A percentile compares a stretch with the other conserved stretches of the same genome.
Conservation (phyloP, 257 asterid species). For the Capsicum pubescens region DNA sequence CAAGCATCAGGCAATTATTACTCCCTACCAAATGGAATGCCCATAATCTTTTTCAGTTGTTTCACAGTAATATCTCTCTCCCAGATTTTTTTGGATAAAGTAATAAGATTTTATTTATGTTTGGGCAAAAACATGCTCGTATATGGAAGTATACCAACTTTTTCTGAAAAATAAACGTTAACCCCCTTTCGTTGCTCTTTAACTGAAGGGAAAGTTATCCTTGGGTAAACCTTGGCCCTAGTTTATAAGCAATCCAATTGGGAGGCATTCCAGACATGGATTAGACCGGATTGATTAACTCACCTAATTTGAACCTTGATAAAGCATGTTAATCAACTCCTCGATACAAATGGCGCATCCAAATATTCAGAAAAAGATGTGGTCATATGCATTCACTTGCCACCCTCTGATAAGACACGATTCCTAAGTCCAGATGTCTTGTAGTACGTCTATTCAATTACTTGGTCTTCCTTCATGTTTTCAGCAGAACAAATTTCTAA, state of each 20-base stretch:
- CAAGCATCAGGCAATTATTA: not conserved
- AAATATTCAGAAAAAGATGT: conserved; percentile 5
- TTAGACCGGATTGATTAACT: not conserved
- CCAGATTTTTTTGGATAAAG: not conserved
- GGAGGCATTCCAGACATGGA: conserved; percentile 20
- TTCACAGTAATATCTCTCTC: not conserved
- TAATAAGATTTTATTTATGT: not conserved
- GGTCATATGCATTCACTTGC: not conserved
- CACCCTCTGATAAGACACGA: not conserved
- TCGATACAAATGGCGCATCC: not conserved
- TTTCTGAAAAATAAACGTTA: conserved; percentile 9
- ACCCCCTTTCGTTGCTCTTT: not conserved
- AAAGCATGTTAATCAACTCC: not conserved
- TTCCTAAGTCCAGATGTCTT: conserved; percentile 12
- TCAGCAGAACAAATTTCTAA: conserved; percentile 11
- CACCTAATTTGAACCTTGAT: conserved; percentile 11
- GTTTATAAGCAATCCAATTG: not conserved
- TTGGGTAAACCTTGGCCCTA: not conserved
- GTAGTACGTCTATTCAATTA: conserved; percentile 1
- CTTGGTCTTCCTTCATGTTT: not conserved
- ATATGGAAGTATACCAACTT: not conserved
- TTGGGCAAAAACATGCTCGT: not conserved
- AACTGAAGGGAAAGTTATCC: not conserved
- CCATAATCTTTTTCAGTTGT: not conserved
- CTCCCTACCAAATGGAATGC: not conserved